Evolutionary conservation across 2,329 filamentous ascomycete species (phyloP).

Genomic region (Cadophora malorum): DNA sequence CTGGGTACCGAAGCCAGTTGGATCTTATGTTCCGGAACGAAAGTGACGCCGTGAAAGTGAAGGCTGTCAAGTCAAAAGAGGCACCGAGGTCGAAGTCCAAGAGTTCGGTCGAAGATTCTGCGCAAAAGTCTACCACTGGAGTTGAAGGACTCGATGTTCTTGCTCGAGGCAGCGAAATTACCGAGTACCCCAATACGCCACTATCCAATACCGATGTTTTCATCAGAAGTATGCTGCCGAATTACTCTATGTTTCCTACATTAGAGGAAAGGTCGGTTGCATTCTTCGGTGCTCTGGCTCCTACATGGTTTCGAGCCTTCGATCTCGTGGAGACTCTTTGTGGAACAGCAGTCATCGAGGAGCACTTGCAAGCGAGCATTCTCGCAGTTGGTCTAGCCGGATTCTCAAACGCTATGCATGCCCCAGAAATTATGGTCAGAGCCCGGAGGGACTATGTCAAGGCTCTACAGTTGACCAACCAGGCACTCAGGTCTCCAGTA

Average conservation of each 20-base stretch:
- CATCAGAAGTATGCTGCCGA: constrained; percentile 42
- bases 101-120: background rate
- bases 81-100: constrained; percentile 19
- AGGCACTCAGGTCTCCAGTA: constrained; percentile 53
- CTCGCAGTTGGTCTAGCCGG: constrained; percentile 61
- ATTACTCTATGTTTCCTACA: constrained; percentile 42
- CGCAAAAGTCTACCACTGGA: background rate
- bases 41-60: constrained; percentile 59
- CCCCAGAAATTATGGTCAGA: constrained; percentile 51
- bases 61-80: constrained; percentile 45
- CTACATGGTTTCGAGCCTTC: constrained; percentile 49
- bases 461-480: constrained; percentile 57
- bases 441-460: constrained; percentile 58
- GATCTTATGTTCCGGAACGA: constrained; percentile 66
- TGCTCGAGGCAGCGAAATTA: background rate
- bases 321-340: constrained; percentile 59
- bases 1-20: constrained; percentile 61
- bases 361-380: constrained; percentile 56
- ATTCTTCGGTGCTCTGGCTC: constrained; percentile 37
- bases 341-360: constrained; percentile 48
- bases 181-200: constrained; percentile 32
- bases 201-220: background rate
- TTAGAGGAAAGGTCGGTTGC: constrained; percentile 38
- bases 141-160: background rate
- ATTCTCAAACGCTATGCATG: constrained; percentile 50